Evolutionary conservation across 2,329 filamentous ascomycete species (phyloP), one percentile per base, ranked within the genome.

Genomic region (Fusarium subglutinans): DNA sequence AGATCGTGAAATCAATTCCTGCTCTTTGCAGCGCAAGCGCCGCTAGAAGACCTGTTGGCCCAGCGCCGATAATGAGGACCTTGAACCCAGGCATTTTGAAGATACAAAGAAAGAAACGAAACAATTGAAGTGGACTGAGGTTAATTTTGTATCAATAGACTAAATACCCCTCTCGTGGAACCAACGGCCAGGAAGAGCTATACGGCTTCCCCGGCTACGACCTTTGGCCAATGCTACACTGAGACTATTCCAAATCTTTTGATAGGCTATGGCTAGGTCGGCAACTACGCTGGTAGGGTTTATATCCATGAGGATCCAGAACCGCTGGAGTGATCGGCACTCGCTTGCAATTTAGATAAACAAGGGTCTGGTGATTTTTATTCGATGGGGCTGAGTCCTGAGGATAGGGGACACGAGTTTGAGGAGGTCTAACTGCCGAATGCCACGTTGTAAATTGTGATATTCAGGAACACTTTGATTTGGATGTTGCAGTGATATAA

Each of bases 21-120:
- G 69, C 63, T 35, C 47, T 5, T 2, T 72, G 69, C 5, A 72
- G 40, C 6, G 58, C 50, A 11, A 72, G 69, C 5, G 51, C 69
- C 1, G 63, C 58, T 1, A 72, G 53, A 12, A 72, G 69, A 24
- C 69, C 69, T 0, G 58, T 69, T 5, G 69, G 69, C 1, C 69
- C 69, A 5, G 69, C 69, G 18, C 69, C 69, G 2, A 64, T 51
- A 5, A 72, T 72, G 26, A 72, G 63, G 1, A 69, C 69, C 22
- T 64, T 72, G 30, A 72, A 72, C 8, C 28, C 44, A 12, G 66
- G 38, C 69, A 72, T 72, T 40, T 41, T 40, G 1, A 7, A 2
- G 14, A 9, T 13, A 14, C 15, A 15, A 9, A 35, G 15, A 18
- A 11, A 28, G 13, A 37, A 37, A 24, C 11, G n/a, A 28, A 50